Base-by-base conservation (phyloP, 2,329 filamentous ascomycete genomes). In the Dactylellina sp. region DNA sequence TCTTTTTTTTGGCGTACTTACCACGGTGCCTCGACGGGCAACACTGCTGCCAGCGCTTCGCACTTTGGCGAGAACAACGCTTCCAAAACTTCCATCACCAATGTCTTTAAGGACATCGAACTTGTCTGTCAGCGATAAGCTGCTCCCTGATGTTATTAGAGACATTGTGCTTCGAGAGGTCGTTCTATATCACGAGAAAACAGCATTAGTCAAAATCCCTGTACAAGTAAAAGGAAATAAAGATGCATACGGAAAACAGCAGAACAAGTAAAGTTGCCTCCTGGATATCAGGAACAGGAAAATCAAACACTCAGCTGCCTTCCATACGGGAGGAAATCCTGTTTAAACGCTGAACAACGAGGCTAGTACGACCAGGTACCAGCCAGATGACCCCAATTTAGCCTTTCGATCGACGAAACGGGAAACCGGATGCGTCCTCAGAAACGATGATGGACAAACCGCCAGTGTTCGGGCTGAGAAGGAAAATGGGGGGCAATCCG, bases 51-150 rank as follows among this genome's bases (percentile, higher is more conserved):
- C 95, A 76, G 93, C 94, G 77, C 91, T 93, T 80, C 95, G 89
- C 77, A 97, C 93, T 81, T 95, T 89, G 78, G 94, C 95, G 76
- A 99, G 86, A 71, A 91, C 91, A 76, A 99, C 95, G 80, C 93
- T 98, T 71, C 95, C 95, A 81, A 99, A 99, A 84, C 95, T 98
- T 78, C 95, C 95, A 88, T 99, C 95, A 55, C 95, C 95, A 81
- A 99, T 96, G 80, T 99, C 95, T 83, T 98, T 99, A 80, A 99
- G 84, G 63, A 99, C 89, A 82, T 99, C 94, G 81, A 97, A 99
- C 78, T 93, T 89, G 81, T 99, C 95, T 81, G 97, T 93, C 61
- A 99, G 88, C 61, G 88, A 86, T 83, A 89, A 79, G 42, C 81
- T 82, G 59, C 81, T 81, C 76, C 81, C 79, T 76, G 80, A 79